These are phyloP conservation scores for Dioszegia aurantiaca DNA, from an alignment of 768 basidiomycete species.

Conservation along the genomic window DNA sequence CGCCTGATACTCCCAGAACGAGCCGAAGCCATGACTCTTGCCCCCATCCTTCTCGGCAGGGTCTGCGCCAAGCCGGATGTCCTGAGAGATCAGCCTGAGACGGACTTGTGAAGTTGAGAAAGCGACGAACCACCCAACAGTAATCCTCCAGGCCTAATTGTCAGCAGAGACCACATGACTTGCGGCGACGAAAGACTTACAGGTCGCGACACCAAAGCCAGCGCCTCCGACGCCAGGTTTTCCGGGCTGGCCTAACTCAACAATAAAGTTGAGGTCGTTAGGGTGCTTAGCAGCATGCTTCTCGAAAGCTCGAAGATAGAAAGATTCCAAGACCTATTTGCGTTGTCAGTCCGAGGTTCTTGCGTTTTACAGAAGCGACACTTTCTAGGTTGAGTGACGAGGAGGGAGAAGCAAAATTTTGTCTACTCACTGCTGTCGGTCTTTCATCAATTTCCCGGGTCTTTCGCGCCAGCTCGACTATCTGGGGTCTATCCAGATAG, in stretches of 20 bases:
- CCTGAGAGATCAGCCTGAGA: constrained; percentile 18
- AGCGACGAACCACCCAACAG: constrained; percentile 36
- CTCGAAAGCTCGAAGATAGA: constrained; percentile 14
- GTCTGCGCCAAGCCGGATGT: constrained; percentile 36
- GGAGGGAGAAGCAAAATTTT: not conserved
- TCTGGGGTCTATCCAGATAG: not conserved
- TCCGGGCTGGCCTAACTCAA: constrained; percentile 27
- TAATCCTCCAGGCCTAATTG: constrained; percentile 39
- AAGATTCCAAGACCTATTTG: constrained; percentile 10
- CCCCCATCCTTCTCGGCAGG: constrained; percentile 27
- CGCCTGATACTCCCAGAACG: constrained; percentile 36
- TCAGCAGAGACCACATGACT: constrained; percentile 4
- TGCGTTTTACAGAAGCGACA: no score
- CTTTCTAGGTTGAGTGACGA: no score
- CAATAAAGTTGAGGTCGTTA: constrained; percentile 32
- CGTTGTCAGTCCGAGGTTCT: no score
- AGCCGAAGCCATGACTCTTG: constrained; percentile 31
- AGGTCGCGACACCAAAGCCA: constrained; percentile 39
- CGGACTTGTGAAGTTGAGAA: not conserved
- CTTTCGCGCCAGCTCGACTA: constrained; percentile 18
- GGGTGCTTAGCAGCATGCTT: constrained; percentile 14
- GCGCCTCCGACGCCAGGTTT: constrained; percentile 27
- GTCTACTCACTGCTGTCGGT: constrained; percentile 20
- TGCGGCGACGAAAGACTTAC: constrained; percentile 19
- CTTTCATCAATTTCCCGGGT: constrained; percentile 28